phyloP scores from a whole-genome alignment of 768 basidiomycete species.

The Lactifluus hygrophoroides region DNA sequence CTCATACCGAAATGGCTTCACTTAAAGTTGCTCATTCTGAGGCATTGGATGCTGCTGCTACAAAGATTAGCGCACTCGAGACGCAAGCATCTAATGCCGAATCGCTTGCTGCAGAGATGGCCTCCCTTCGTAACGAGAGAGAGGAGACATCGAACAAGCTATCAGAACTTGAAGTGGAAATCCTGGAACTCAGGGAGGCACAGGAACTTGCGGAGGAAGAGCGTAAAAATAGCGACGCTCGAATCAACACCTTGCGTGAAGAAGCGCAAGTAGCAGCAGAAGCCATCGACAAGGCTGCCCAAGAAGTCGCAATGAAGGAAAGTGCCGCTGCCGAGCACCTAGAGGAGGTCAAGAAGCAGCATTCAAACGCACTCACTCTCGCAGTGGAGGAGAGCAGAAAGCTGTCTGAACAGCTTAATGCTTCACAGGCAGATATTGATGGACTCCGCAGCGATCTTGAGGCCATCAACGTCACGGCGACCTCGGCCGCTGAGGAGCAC shows the following conservation, averaged over 20 bases:
- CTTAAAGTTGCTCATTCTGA: constrained; percentile 43
- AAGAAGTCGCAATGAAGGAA: constrained; percentile 41
- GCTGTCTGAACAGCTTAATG: constrained; percentile 14
- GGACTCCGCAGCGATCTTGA: constrained; percentile 40
- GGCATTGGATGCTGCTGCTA: constrained; percentile 40
- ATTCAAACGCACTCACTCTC: constrained; percentile 39
- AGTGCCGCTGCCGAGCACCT: constrained; percentile 34
- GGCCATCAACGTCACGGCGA: constrained; percentile 34
- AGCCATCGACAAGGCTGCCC: constrained; percentile 40
- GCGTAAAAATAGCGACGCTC: constrained; percentile 36
- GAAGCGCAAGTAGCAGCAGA: constrained; percentile 42
- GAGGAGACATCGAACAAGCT: constrained; percentile 64
- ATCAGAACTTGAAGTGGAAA: constrained; percentile 75
- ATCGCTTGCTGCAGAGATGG: constrained; percentile 41
- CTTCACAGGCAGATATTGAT: constrained; percentile 32
- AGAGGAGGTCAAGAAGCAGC: constrained; percentile 35
- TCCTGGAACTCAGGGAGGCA: constrained; percentile 66
- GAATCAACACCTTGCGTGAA: constrained; percentile 44
- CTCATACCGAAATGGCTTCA: constrained; percentile 42
- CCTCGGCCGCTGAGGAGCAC: constrained; percentile 41
- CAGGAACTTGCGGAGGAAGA: constrained; percentile 59
- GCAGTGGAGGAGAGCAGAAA: constrained; percentile 31
- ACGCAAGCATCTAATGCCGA: constrained; percentile 36
- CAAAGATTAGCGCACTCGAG: constrained; percentile 40
- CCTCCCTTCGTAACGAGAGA: constrained; percentile 49